Evolutionary conservation across 805 yeast genomes (phyloP).

Genomic region (Spathaspora gorwiae): DNA sequence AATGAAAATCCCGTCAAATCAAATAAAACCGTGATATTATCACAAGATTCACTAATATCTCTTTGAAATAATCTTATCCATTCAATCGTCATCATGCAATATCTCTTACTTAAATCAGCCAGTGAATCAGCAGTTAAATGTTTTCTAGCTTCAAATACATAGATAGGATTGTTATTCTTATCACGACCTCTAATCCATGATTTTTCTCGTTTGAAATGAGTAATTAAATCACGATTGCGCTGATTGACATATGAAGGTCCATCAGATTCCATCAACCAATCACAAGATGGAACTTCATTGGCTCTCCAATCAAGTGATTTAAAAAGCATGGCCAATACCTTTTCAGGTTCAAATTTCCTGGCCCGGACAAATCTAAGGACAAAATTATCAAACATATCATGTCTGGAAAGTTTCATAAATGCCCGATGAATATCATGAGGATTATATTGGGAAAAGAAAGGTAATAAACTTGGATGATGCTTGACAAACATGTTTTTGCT

Average conservation of each 20-base stretch:
- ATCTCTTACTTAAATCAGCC: constrained; percentile 67
- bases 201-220: constrained; percentile 62
- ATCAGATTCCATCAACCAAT: constrained; percentile 69
- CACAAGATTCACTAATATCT: constrained; percentile 60
- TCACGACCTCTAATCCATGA: constrained; percentile 75
- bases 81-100: constrained; percentile 75
- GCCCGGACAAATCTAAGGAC: constrained; percentile 77
- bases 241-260: constrained; percentile 45
- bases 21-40: constrained; percentile 63
- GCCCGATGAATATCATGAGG: constrained; percentile 47
- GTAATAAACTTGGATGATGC: constrained; percentile 35
- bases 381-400: constrained; percentile 78
- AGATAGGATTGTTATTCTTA: constrained; percentile 69
- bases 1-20: constrained; percentile 83
- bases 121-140: constrained; percentile 69
- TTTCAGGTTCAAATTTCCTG: constrained; percentile 75
- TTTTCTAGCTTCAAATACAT: constrained; percentile 70
- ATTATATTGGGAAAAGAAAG: constrained; percentile 47
- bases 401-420: constrained; percentile 43
- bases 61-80: constrained; percentile 66
- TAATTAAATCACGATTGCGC: constrained; percentile 41
- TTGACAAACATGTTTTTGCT: constrained; percentile 8
- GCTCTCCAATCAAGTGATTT: constrained; percentile 73
- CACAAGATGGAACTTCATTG: constrained; percentile 55
- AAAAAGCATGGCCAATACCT: constrained; percentile 67